Conservation (phyloP, 768 basidiomycete genomes). For the Dentipellis fragilis region DNA sequence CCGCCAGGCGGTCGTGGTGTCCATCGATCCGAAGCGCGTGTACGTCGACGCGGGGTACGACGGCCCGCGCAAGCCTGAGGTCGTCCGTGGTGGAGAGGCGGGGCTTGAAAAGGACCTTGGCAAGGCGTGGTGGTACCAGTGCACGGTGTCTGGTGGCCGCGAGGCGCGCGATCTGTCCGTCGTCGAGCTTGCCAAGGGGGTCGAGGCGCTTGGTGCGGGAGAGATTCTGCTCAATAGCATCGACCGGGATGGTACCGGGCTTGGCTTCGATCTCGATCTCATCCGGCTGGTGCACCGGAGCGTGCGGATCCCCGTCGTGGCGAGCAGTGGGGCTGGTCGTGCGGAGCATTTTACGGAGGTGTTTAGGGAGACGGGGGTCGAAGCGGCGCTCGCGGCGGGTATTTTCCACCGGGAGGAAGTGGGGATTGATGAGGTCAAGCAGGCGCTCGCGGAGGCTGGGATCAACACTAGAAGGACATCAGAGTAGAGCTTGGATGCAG, state of each 20-base stretch:
- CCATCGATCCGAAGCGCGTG: slow-evolving; percentile 83
- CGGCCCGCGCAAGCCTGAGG: slow-evolving; percentile 57
- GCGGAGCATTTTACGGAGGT: slow-evolving; percentile 80
- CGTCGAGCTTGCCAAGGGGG: slow-evolving; percentile 84
- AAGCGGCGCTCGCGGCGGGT: slow-evolving; percentile 92
- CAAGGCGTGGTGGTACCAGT: slow-evolving; percentile 97
- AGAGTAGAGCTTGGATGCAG: background rate
- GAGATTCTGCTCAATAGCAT: slow-evolving; percentile 95
- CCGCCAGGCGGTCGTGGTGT: slow-evolving; percentile 98
- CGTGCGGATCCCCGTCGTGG: slow-evolving; percentile 88
- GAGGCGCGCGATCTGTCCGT: slow-evolving; percentile 77
- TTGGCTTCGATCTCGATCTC: slow-evolving; percentile 85
- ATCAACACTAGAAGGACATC: slow-evolving; percentile 26
- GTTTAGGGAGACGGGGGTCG: slow-evolving; percentile 69
- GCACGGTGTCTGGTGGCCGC: slow-evolving; percentile 91
- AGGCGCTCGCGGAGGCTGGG: slow-evolving; percentile 31
- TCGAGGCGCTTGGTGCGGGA: slow-evolving; percentile 86
- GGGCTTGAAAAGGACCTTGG: slow-evolving; percentile 47
- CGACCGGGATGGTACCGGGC: slow-evolving; percentile 88
- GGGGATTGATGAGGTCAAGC: slow-evolving; percentile 72
- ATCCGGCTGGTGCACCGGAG: slow-evolving; percentile 62
- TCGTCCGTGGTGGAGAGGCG: slow-evolving; percentile 37
- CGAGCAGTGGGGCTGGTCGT: slow-evolving; percentile 87
- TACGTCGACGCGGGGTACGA: slow-evolving; percentile 67
- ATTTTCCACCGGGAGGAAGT: slow-evolving; percentile 95